Evolutionary conservation across 1,284 basidiomycete genomes (phyloP), one percentile per base, ranked within the genome.

Genomic region (Leccinum huronense): DNA sequence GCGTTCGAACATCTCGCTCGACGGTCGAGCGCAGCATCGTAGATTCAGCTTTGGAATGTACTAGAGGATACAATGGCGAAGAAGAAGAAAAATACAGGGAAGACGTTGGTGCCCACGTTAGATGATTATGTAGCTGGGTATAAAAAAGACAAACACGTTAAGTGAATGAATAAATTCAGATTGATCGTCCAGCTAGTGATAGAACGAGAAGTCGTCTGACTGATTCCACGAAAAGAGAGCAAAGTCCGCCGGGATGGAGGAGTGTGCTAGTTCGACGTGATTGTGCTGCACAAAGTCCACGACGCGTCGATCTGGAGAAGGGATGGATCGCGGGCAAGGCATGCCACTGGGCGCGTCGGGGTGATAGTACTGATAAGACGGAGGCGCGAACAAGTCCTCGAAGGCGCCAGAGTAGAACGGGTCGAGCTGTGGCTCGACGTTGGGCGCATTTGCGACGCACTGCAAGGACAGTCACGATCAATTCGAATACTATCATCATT

Each of bases 1-100:
- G 86, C 86, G 7, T 93, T 94, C 69, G 81, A 86, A 72, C 79
- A 79, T 42, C 72, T 90, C 62, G 57, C 62, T 61, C 51, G 53
- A 14, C 36, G 58, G 30, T 51, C 61, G n/a, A 51, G 64, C 34
- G 55, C 56, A 48, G 30, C 30, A 19, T n/a, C 16, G 57, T 72
- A 31, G 63, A 63, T 70, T 58, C n/a, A 27, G 31, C 30, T 65
- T 23, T 27, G 23, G 38, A 57, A 51, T 54, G 54, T 61, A 60
- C 57, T 62, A 64, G 23, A 62, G 14, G 57, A 67, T 69, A 73
- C 73, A 71, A 31, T 31, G 38, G 40, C n/a, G 9, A 5, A 53
- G 60, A 57, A 31, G 23, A 36, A 56, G 60, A 67, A 64, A 67
- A 64, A 71, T 75, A 75, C 72, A 74, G 58, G 51, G 63, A 54